These are phyloP conservation scores for Monosporascus sp. DNA, from an alignment of 2,329 filamentous ascomycete species.

Conservation along the genomic window DNA sequence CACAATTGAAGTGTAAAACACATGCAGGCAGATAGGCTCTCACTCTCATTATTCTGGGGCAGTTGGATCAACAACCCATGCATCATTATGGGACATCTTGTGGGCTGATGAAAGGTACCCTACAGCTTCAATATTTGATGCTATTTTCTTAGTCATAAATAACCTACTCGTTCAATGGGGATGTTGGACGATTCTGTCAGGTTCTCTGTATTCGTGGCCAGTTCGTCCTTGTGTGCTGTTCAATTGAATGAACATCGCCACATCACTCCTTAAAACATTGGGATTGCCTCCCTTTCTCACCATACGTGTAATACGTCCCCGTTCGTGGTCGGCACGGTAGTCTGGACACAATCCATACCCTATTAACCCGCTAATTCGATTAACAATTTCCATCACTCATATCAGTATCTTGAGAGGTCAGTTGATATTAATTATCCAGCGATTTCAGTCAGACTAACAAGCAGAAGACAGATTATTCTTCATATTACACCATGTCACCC, in stretches of 20 bases:
- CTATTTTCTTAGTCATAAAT: not conserved
- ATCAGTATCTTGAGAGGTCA: no score
- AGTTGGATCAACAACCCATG: no score
- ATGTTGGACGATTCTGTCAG: constrained; percentile 1
- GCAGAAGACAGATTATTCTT: not conserved
- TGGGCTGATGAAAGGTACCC: no score
- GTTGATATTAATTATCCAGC: no score
- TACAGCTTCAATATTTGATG: not conserved
- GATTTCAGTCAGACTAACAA: no score
- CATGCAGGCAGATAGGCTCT: no score
- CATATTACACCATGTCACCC: constrained; percentile 13
- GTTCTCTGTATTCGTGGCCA: constrained; percentile 19
- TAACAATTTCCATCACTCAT: not conserved
- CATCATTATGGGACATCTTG: no score
- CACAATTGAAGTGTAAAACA: no score
- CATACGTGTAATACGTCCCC: not conserved
- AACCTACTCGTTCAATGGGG: not conserved
- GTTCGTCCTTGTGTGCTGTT: constrained; percentile 25
- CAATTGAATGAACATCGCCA: constrained; percentile 22
- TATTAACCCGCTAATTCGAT: not conserved
- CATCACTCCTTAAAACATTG: constrained; percentile 12
- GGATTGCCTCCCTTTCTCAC: not conserved
- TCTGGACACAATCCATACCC: not conserved
- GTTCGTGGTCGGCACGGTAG: not conserved
- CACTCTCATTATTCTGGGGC: no score